A percentile compares a stretch with the other conserved stretches of the same genome.
Conservation (phyloP, 345 rosid species). For the Citrus trifoliata region DNA sequence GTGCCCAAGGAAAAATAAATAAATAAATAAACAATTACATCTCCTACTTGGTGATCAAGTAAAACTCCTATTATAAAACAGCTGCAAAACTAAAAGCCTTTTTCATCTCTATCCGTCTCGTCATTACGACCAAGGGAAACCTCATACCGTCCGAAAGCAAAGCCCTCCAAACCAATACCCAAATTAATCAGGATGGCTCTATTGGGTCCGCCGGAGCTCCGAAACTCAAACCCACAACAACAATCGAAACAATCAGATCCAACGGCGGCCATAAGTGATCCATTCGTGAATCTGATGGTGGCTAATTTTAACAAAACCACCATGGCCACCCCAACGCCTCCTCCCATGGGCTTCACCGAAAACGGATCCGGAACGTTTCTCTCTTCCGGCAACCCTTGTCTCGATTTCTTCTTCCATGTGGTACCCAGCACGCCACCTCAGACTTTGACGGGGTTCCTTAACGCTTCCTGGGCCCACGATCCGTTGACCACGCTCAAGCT, state of each 20-base stretch:
- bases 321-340: neutral
- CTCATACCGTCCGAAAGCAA: too few species aligned
- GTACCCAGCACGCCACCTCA: conserved; percentile 27
- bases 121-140: too few species aligned
- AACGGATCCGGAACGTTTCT: neutral
- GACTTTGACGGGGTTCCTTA: conserved; percentile 23
- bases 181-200: conserved; percentile 24
- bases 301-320: neutral
- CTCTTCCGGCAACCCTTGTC: neutral
- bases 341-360: neutral
- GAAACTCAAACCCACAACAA: neutral
- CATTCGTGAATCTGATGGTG: neutral
- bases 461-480: conserved; percentile 42
- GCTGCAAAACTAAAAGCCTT: too few species aligned
- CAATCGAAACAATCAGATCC: neutral
- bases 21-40: too few species aligned
- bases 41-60: too few species aligned
- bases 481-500: conserved; percentile 55
- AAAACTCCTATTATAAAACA: too few species aligned
- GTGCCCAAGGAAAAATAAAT: too few species aligned
- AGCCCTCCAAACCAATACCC: neutral
- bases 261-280: neutral
- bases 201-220: conserved; percentile 51
- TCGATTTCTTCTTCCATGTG: neutral
- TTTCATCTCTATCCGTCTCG: too few species aligned